Evolutionary conservation across 345 rosid species (phyloP).

Genomic region (Noccaea bulbosa): DNA sequence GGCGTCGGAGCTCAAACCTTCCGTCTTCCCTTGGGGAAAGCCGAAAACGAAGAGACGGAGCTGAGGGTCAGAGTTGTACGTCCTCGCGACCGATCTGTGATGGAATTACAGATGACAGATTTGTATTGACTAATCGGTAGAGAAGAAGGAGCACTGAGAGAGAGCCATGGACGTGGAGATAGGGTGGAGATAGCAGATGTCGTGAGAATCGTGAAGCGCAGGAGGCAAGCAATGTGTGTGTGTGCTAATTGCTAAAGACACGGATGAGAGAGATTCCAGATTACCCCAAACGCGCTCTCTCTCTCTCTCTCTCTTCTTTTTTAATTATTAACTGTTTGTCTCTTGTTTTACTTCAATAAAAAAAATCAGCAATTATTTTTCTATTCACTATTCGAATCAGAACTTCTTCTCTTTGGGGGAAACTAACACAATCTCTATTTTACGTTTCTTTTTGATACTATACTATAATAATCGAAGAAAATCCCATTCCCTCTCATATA

Average conservation of each 20-base stretch:
- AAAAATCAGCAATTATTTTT: no score
- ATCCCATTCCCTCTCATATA: no score
- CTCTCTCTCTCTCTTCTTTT: no score
- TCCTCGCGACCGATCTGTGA: conserved; percentile 4
- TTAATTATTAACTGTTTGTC: no score
- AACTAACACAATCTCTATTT: no score
- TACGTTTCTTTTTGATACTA: no score
- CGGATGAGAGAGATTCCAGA: no score
- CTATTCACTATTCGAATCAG: no score
- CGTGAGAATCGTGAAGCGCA: conserved; percentile 37
- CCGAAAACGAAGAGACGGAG: neutral
- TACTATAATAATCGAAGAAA: no score
- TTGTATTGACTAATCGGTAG: conserved; percentile 6
- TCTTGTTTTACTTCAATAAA: no score
- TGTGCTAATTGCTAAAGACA: neutral
- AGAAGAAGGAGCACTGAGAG: conserved; percentile 22
- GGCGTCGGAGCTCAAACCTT: neutral
- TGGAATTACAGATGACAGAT: neutral
- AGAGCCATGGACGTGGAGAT: conserved; percentile 37
- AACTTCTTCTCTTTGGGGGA: no score
- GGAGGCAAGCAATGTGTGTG: conserved; percentile 23
- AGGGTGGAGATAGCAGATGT: conserved; percentile 35
- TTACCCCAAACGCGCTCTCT: no score
- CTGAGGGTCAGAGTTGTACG: neutral
- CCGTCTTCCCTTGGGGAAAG: neutral